phyloP scores from a whole-genome alignment of 768 basidiomycete species.

The Lentinula guzmanii region DNA sequence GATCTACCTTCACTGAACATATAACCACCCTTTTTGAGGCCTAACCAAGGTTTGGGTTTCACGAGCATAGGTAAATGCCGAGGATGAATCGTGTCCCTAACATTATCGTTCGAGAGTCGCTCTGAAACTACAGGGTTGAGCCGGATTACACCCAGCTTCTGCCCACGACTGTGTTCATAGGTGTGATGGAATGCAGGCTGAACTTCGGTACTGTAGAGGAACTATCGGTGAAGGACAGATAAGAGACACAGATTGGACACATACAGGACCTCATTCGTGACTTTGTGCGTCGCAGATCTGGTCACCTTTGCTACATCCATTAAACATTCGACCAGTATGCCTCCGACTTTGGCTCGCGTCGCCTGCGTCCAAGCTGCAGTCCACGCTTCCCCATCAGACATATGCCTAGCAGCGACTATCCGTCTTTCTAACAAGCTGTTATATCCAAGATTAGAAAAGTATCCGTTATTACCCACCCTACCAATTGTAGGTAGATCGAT shows the following conservation, averaged over 20 bases:
- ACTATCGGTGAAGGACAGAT: not conserved
- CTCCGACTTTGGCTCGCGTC: constrained; percentile 72
- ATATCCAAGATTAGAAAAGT: constrained; percentile 60
- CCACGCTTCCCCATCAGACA: constrained; percentile 66
- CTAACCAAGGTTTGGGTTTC: constrained; percentile 83
- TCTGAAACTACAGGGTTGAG: constrained; percentile 78
- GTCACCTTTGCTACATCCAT: constrained; percentile 80
- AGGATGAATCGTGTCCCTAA: constrained; percentile 75
- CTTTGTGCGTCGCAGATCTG: constrained; percentile 50
- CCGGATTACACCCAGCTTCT: constrained; percentile 88
- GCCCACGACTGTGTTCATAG: constrained; percentile 92
- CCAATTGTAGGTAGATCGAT: constrained; percentile 38
- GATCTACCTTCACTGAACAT: constrained; percentile 67
- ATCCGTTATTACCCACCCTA: constrained; percentile 27
- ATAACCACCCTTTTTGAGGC: constrained; percentile 76
- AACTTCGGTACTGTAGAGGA: constrained; percentile 48
- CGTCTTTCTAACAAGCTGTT: constrained; percentile 56
- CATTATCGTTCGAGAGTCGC: constrained; percentile 67
- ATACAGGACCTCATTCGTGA: constrained; percentile 56
- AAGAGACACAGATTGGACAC: constrained; percentile 22
- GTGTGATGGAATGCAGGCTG: constrained; percentile 90
- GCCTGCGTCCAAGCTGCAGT: constrained; percentile 79
- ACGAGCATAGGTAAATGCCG: constrained; percentile 96
- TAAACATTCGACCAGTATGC: constrained; percentile 74
- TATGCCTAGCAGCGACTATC: constrained; percentile 57